A percentile compares a stretch with the other conserved stretches of the same genome.
These are phyloP conservation scores for Metrosideros polymorpha DNA, from an alignment of 441 rosid genomes.

Conservation along the genomic window DNA sequence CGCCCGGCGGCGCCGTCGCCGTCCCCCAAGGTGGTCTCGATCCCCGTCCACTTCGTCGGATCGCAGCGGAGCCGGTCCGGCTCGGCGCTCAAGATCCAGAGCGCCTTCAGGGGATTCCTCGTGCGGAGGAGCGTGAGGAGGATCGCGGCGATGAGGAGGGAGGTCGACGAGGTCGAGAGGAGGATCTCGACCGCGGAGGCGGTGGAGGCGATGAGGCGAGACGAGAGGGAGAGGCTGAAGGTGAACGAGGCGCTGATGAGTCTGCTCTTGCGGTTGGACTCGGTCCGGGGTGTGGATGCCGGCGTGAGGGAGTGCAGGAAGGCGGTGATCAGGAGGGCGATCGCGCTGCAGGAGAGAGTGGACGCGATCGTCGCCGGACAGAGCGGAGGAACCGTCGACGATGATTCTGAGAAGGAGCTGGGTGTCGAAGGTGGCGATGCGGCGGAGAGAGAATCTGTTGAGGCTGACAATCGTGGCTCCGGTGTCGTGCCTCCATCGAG, in stretches of 20 bases:
- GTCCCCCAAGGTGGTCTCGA: conserved; percentile 22
- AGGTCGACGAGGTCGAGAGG: conserved; percentile 36
- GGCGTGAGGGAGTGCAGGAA: conserved; percentile 51
- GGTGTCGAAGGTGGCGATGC: neutral
- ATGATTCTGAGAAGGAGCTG: neutral
- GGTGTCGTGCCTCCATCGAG: neutral
- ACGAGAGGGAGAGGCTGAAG: conserved; percentile 35
- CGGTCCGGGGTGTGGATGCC: conserved; percentile 40
- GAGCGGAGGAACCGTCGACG: neutral
- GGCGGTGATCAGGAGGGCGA: conserved; percentile 38
- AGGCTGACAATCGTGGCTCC: neutral
- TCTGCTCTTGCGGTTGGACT: conserved; percentile 41
- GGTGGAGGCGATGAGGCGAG: conserved; percentile 21
- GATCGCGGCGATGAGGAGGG: conserved; percentile 20
- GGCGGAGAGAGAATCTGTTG: neutral
- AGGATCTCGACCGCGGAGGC: conserved; percentile 18
- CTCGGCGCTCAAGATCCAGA: conserved; percentile 44
- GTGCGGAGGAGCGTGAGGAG: conserved; percentile 45
- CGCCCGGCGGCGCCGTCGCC: neutral
- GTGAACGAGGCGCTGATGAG: conserved; percentile 50
- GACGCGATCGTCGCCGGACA: conserved; percentile 24
- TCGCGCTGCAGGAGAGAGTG: conserved; percentile 41
- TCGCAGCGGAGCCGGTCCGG: conserved; percentile 16
- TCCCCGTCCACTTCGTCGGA: conserved; percentile 33
- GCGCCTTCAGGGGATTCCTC: conserved; percentile 36